Conservation (phyloP, 805 yeast species). For the Candida coleopterorum region DNA sequence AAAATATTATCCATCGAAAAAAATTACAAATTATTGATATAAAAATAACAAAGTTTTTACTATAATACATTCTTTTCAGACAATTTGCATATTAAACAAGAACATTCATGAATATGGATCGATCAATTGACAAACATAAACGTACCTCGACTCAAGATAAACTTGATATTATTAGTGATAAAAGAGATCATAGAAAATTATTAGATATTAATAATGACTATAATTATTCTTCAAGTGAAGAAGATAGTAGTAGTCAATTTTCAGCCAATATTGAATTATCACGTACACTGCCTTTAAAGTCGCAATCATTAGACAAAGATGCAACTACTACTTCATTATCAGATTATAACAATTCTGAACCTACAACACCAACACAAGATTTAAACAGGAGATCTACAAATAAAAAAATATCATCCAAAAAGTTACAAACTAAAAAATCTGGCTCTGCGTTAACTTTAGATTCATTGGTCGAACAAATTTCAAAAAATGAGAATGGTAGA, state of each 20-base stretch:
- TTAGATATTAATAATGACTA: conserved; percentile 17
- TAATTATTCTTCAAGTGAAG: conserved; percentile 7
- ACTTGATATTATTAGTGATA: conserved; percentile 13
- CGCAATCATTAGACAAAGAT: neutral
- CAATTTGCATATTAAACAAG: too few relatives aligned
- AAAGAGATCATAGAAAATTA: conserved; percentile 16
- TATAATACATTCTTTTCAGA: too few relatives aligned
- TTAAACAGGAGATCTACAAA: neutral
- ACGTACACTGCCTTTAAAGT: neutral
- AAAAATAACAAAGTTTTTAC: neutral
- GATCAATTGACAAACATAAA: conserved; percentile 1
- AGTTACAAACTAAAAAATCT: neutral
- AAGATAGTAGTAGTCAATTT: neutral
- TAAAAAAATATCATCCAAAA: neutral
- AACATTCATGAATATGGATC: neutral
- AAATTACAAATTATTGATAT: too few relatives aligned
- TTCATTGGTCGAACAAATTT: conserved; percentile 3
- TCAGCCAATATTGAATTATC: conserved; percentile 1
- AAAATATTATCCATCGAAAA: neutral
- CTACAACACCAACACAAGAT: conserved; percentile 4
- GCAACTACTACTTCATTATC: neutral
- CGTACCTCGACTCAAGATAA: conserved; percentile 4
- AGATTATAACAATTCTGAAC: neutral
- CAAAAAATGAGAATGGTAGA: conserved; percentile 6
- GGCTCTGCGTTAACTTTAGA: conserved; percentile 4